Base-by-base conservation (phyloP, 805 yeast species). In the Saccharomycopsis microspora region DNA sequence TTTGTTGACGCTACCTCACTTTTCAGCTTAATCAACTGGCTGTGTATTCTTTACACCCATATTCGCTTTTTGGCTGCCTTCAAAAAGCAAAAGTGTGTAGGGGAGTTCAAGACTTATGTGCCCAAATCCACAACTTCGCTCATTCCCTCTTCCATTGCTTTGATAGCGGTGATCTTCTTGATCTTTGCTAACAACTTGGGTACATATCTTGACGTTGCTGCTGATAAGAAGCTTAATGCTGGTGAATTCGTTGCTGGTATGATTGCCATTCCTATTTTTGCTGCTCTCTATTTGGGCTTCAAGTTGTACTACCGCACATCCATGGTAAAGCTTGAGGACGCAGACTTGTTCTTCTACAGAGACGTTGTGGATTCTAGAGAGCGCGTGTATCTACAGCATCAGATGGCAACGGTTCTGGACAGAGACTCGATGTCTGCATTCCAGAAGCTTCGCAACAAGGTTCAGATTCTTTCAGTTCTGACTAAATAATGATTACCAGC, bases 201-300 rank as follows among this genome's bases (percentile, higher is more conserved):
- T 1, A 88, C 77, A 3, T 84, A 84, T 67, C 66, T 84, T 55
- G 77, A 77, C 44, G 71, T 75, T 49, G 64, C 46, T 6, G 34
- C 34, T 32, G 41, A 42, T 11, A 9, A 39, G 9, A 37, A 62
- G 10, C 80, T 83, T 60, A 73, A 75, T 54, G 79, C 78, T 65
- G 75, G 77, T 62, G 69, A 69, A 19, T 85, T 85, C 59, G 80
- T 84, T 58, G 82, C 90, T 34, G 88, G 89, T 41, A 83, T 84
- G 64, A 80, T 84, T 57, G 84, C 85, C 32, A 71, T 83, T 43
- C 75, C 75, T 11, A 65, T 69, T 6, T 70, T 67, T 53, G 3
- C 69, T 19, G 54, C 63, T 6, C 32, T 59, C 60, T 59, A 63
- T 54, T 44, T 42, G 55, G 51, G 69, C 64, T 11, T 68, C 62